These are phyloP conservation scores for Cladosporium austrohemisphaericum DNA, from an alignment of 2,329 filamentous ascomycete species.

Conservation along the genomic window DNA sequence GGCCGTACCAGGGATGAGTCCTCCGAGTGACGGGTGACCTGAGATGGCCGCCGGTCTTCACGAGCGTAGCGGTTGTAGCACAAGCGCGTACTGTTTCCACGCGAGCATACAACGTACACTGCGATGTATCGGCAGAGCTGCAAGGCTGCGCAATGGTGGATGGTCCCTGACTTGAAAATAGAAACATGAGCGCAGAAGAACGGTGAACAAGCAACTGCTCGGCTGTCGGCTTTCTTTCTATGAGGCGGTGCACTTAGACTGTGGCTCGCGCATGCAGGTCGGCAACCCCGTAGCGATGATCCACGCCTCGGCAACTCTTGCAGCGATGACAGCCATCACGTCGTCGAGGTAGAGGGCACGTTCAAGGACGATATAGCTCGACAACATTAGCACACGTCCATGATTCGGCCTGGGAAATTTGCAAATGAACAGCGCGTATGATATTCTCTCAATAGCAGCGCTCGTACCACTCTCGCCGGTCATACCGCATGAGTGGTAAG, in stretches of 20 bases:
- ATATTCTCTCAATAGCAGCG: too few species aligned
- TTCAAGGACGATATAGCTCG: too few species aligned
- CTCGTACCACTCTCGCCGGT: too few species aligned
- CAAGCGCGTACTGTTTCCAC: slow-evolving; percentile 13
- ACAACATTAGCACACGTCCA: too few species aligned
- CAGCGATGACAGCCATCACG: too few species aligned
- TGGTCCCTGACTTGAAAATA: slow-evolving; percentile 1
- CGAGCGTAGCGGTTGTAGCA: slow-evolving; percentile 11
- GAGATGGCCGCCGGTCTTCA: slow-evolving; percentile 1
- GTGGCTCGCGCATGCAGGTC: too few species aligned
- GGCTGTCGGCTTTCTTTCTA: background rate
- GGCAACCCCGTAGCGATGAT: too few species aligned
- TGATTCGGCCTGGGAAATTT: too few species aligned
- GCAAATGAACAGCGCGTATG: too few species aligned
- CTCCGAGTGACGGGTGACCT: slow-evolving; percentile 3
- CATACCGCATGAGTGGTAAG: too few species aligned
- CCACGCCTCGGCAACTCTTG: too few species aligned
- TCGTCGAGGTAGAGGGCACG: too few species aligned
- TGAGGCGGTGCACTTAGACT: slow-evolving; percentile 7
- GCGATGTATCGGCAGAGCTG: background rate
- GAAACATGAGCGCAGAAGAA: slow-evolving; percentile 11
- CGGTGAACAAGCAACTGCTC: slow-evolving; percentile 6
- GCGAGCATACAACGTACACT: background rate
- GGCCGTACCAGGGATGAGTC: slow-evolving; percentile 9
- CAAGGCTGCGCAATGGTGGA: background rate